Evolutionary conservation across 495 filamentous ascomycete species (phyloP), one percentile per base, ranked within the genome.

Genomic region (Pyrenopolyporus hunteri): DNA sequence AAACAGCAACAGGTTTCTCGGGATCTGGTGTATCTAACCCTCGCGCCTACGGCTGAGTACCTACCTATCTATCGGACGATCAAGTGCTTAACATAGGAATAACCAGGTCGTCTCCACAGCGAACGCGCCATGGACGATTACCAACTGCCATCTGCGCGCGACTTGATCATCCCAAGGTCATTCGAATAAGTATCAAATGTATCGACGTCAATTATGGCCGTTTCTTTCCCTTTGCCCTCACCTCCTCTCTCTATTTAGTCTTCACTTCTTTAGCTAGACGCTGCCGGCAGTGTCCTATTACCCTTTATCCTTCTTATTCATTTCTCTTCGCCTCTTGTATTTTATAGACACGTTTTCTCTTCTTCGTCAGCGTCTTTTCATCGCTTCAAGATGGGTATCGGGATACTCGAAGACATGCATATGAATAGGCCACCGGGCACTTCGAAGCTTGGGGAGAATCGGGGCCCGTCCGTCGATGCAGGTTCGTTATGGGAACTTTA

Each of bases 341-440:
- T 57, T 47, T 46, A 33, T 53, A 57, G 9, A 57, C 22, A 35
- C 10, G 20, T 19, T 5, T 46, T 51, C 1, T 19, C n/a, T 48
- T 35, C n/a, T 14, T 28, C 42, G 2, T 29, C 3, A 4, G n/a
- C 26, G 6, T 20, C 28, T 33, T 25, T 29, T 46, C 9, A 5
- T 37, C 9, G 16, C 10, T 42, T 61, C 52, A 57, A 31, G 25
- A 66, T 66, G 63, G 63, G 63, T 58, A n/a, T 66, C 35, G 37
- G 63, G 20, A 52, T 66, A 33, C 45, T 66, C n/a, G 57, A 66
- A 29, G 63, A 66, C 39, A 48, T 37, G 11, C 29, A 62, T 46
- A 46, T 66, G 57, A 57, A 57, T 52, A 57, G 57, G 52, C 63
- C 63, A 22, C 63, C 63, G 31, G 63, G 63, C 52, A 66, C 63